phyloP scores from a whole-genome alignment of 441 rosid genomes.

The Brassica hybrid region DNA sequence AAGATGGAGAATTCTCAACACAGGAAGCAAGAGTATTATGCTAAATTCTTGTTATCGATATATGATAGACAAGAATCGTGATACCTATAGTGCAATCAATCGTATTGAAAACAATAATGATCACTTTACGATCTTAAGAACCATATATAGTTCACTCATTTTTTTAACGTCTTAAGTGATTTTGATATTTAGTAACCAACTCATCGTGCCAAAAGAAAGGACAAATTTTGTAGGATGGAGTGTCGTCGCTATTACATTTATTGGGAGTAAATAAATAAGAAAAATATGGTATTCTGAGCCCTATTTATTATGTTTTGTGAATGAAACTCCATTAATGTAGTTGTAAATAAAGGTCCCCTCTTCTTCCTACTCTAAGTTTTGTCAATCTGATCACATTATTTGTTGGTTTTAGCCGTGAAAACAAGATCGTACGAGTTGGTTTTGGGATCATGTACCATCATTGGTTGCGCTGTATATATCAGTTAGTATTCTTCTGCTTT shows the following conservation, averaged over 20 bases:
- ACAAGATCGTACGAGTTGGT: background rate
- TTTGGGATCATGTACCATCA: background rate
- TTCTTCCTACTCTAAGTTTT: slow-evolving; percentile 22
- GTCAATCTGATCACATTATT: slow-evolving; percentile 17
- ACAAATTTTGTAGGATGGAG: slow-evolving; percentile 30
- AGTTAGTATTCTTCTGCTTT: background rate
- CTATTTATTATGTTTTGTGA: slow-evolving; percentile 30
- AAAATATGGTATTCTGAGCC: slow-evolving; percentile 37
- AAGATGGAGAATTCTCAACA: no score
- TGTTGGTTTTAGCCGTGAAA: background rate
- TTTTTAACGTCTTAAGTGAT: background rate
- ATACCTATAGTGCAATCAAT: background rate
- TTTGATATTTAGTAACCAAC: background rate
- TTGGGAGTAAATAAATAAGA: slow-evolving; percentile 26
- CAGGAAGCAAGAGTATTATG: no score
- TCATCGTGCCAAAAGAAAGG: slow-evolving; percentile 27
- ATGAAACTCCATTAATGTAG: slow-evolving; percentile 26
- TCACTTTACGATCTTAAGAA: background rate
- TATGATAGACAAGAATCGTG: slow-evolving; percentile 12
- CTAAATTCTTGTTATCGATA: background rate
- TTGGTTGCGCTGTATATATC: background rate
- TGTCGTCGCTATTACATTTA: slow-evolving; percentile 39
- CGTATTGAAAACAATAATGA: background rate
- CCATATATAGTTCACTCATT: background rate
- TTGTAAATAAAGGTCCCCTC: slow-evolving; percentile 31